Conservation (phyloP, 306 rosid genomes). For the Glycine latifolia region DNA sequence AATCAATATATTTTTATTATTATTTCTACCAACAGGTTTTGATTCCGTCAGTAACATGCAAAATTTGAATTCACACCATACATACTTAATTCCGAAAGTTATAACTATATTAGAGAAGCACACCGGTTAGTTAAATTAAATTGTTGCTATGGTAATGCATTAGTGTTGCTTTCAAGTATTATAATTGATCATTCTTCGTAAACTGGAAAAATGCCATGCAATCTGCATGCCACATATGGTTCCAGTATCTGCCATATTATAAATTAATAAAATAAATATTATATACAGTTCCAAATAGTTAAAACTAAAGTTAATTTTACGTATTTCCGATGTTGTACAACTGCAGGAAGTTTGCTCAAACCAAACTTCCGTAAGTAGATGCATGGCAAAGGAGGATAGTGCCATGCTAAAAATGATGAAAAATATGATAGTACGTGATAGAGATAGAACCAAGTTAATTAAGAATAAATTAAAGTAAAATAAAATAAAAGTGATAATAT, state of each 20-base stretch:
- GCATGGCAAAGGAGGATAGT: background rate
- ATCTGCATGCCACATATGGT: conserved; percentile 24
- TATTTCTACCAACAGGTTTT: background rate
- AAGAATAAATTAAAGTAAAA: background rate
- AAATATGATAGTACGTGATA: background rate
- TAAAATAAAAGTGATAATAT: background rate
- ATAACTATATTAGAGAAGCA: background rate
- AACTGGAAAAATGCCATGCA: conserved; percentile 27
- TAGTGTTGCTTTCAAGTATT: background rate
- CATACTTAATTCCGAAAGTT: background rate
- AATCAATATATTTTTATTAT: background rate
- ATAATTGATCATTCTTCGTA: background rate
- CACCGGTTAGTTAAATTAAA: background rate
- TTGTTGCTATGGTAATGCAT: background rate
- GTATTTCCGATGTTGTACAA: background rate
- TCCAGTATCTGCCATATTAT: background rate
- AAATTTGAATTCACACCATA: background rate
- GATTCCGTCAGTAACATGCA: background rate
- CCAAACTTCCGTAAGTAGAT: background rate
- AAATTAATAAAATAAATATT: no score
- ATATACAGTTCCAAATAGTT: no score
- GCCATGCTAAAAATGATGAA: background rate
- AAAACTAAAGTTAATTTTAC: background rate
- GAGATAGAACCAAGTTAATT: background rate
- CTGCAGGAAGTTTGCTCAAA: background rate